phyloP scores from a whole-genome alignment of 352 stramenopile species.

The Globisporangium paroecandrum region DNA sequence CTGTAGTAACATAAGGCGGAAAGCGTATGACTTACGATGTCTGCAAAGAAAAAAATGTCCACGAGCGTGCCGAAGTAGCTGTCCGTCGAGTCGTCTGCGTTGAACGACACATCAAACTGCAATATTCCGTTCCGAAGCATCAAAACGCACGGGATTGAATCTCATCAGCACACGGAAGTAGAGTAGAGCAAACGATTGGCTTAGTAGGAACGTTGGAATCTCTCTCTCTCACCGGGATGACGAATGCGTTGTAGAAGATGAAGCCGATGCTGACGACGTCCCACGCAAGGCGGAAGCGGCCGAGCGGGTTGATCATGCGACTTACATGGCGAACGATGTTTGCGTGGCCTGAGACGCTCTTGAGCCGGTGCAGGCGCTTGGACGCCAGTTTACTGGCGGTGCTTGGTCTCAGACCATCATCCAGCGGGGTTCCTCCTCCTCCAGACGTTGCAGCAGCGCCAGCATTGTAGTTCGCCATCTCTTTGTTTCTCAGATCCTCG shows the following conservation, averaged over 20 bases:
- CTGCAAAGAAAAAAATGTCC: slow-evolving; percentile 57
- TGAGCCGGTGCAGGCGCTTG: slow-evolving; percentile 27
- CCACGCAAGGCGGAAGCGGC: slow-evolving; percentile 54
- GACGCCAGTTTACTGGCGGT: slow-evolving; percentile 10
- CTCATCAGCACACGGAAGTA: too few species aligned
- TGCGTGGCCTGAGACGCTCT: slow-evolving; percentile 29
- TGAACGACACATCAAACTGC: slow-evolving; percentile 69
- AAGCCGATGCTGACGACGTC: slow-evolving; percentile 66
- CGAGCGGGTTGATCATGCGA: slow-evolving; percentile 58
- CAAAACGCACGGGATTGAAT: neutral
- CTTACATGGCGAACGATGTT: slow-evolving; percentile 23
- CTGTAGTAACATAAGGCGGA: neutral
- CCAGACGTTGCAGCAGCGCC: neutral
- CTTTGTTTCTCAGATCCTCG: slow-evolving; percentile 9
- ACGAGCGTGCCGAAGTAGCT: slow-evolving; percentile 46
- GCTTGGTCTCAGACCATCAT: neutral
- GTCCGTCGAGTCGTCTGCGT: slow-evolving; percentile 22
- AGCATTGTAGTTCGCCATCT: neutral
- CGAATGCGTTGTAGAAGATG: slow-evolving; percentile 75
- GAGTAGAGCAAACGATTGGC: too few species aligned
- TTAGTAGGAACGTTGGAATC: too few species aligned
- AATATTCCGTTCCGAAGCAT: neutral
- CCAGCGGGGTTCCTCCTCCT: neutral
- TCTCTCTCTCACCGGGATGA: slow-evolving; percentile 39
- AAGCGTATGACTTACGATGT: slow-evolving; percentile 43